Base-by-base conservation (phyloP, 192 early-diverging fungal species). In the Linnemannia hyalina region DNA sequence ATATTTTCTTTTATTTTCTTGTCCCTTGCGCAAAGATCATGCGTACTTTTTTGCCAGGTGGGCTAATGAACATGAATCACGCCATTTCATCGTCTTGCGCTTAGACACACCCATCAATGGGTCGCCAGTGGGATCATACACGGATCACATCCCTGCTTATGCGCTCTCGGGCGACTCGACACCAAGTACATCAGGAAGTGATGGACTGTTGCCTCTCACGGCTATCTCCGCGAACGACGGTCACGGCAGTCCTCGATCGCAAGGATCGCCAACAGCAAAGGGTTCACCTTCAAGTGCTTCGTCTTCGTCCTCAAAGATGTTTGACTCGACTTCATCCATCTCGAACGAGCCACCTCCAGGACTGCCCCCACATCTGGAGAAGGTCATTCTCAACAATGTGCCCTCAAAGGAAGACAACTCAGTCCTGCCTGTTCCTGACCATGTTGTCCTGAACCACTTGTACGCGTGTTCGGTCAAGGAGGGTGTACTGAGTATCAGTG, bases 381-480 rank as follows among this genome's bases (percentile, higher is more conserved):
- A 96, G 80, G 98, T 99, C 16, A 87, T 99, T 78, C 89, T 99
- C 18, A 99, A 99, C 88, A 92, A 91, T 68, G 89, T 92, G 8
- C 86, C 93, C 40, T 92, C 93, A 32, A 91, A 92, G 36, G 94
- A 97, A 77, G 98, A 99, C 84, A 95, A 94, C 80, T 88, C 88
- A 10, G 90, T 95, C 8, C 86, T 99, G 20, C 96, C 96, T 0
- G 95, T 96, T 32, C 98, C 98, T 11, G 97, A 96, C 77, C 96
- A 98, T 82, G 98, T 98, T 18, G 95, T 95, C 35, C 86, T 99
- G 76, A 99, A 99, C 83, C 98, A 99, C 85, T 88, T 99, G 60
- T 99, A 98, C 85, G 98, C 98, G 9, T 98, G 96, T 82, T 96
- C 95, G 16, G 99, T 99, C 73, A 93, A 96, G 76, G 97, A 99